phyloP scores from a whole-genome alignment of 768 basidiomycete genomes.

The Mycena chlorophos region DNA sequence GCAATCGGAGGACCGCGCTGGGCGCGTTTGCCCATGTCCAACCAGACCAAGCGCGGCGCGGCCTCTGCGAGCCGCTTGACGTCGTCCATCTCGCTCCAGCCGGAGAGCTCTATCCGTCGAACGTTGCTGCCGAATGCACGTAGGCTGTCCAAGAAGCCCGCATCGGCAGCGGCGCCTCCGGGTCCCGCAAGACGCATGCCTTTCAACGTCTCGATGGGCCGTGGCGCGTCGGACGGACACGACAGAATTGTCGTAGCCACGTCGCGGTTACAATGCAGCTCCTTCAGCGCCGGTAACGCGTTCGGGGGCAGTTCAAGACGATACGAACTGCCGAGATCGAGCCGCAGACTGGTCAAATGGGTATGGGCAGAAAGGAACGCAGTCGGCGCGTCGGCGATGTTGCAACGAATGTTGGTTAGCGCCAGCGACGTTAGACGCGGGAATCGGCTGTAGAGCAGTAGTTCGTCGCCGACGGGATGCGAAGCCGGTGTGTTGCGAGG shows the following conservation, averaged over 20 bases:
- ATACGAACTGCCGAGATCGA: slow-evolving; percentile 43
- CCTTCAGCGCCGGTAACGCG: slow-evolving; percentile 46
- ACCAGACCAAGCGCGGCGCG: slow-evolving; percentile 50
- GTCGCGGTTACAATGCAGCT: slow-evolving; percentile 47
- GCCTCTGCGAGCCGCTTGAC: slow-evolving; percentile 47
- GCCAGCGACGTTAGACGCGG: slow-evolving; percentile 51
- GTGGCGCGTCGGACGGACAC: slow-evolving; percentile 41
- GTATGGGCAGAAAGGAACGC: slow-evolving; percentile 54
- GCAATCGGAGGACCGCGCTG: slow-evolving; percentile 31
- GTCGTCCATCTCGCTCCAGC: slow-evolving; percentile 66
- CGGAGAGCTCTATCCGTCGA: slow-evolving; percentile 51
- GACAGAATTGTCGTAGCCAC: slow-evolving; percentile 51
- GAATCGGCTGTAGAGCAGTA: slow-evolving; percentile 59
- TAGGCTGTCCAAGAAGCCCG: slow-evolving; percentile 44
- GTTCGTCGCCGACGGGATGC: slow-evolving; percentile 52
- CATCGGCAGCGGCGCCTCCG: slow-evolving; percentile 26
- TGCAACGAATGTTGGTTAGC: slow-evolving; percentile 54
- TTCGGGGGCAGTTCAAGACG: slow-evolving; percentile 34
- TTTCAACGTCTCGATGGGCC: slow-evolving; percentile 58
- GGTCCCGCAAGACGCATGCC: slow-evolving; percentile 52
- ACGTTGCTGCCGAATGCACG: slow-evolving; percentile 35
- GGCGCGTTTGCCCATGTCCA: slow-evolving; percentile 51
- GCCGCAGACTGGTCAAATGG: slow-evolving; percentile 54
- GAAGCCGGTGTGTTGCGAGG: slow-evolving; percentile 33
- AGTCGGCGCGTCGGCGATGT: slow-evolving; percentile 40